Evolutionary conservation across 2,329 filamentous ascomycete genomes (phyloP).

Genomic region (Pestalotiopsis fici): DNA sequence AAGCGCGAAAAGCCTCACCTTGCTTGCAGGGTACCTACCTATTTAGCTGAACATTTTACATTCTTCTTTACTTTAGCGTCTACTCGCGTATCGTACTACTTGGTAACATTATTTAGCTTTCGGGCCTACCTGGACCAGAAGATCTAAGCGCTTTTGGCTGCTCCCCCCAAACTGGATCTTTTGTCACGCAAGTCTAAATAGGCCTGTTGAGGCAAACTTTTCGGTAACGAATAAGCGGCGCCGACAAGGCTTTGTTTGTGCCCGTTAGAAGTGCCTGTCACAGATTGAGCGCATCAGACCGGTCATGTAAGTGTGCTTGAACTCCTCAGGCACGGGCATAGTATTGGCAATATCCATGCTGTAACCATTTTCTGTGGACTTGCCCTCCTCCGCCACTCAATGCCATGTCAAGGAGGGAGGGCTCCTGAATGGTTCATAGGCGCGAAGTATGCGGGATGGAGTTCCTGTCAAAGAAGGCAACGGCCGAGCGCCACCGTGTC

Average conservation of each 20-base stretch:
- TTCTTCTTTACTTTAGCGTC: slow-evolving; percentile 8
- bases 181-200: neutral
- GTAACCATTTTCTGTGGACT: neutral
- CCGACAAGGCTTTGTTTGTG: slow-evolving; percentile 20
- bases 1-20: neutral
- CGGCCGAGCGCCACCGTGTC: slow-evolving; percentile 14
- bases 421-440: neutral
- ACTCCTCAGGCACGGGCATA: neutral
- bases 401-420: neutral
- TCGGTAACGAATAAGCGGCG: slow-evolving; percentile 29
- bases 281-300: slow-evolving; percentile 13
- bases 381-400: neutral
- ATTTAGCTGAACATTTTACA: slow-evolving; percentile 13
- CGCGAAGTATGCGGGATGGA: slow-evolving; percentile 21
- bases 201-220: slow-evolving; percentile 9
- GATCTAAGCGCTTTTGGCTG: slow-evolving; percentile 12
- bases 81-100: neutral
- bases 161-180: neutral
- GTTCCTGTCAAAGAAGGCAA: slow-evolving; percentile 15
- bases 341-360: neutral
- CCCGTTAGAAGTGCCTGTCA: slow-evolving; percentile 12
- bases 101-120: slow-evolving; percentile 8
- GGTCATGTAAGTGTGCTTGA: neutral
- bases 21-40: too few relatives aligned
- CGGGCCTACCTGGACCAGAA: slow-evolving; percentile 11